Base-by-base conservation (phyloP, 306 rosid species). In the Glycine tomentella region DNA sequence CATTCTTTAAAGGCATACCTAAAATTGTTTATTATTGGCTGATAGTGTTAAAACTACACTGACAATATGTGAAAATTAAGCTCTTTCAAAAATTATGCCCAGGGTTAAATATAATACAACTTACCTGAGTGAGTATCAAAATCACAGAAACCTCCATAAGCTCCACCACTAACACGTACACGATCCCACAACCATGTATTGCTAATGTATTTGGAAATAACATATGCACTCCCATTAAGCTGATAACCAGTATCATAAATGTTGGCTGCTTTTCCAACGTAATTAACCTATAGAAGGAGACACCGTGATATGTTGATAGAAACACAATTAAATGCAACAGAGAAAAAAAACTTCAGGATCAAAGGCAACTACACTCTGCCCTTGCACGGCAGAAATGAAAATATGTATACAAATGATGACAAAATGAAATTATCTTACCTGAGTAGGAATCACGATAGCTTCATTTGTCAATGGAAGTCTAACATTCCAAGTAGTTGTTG, bases 131-230 rank as follows among this genome's bases (percentile, higher is more conserved):
- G 98, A 85, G 92, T 85, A 90, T 95, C 99, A 72, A 95, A 95
- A 84, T 95, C 96, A 72, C 98, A 93, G 83, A 95, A 95, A 45
- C 99, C 98, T 79, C 99, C 99, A 69, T 95, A 95, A 70, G 99
- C 99, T 69, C 99, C 99, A 53, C 99, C 99, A 67, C 98, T 93
- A 64, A 95, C 99, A 76, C 99, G 87, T 44, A 95, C 97, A 70
- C 97, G 99, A 74, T 95, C 99, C 99, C 99, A 93, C 84, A 95
- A 83, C 99, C 99, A 93, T 48, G 99, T 89, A 85, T 93, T 93
- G 82, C 97, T 84, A 55, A 95, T 92, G 90, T 88, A 74, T 84
- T 95, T 95, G 25, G 97, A 89, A 85, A 95, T 90, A 74, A 95
- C 99, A 89, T 95, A 87, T 6, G 98, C 96, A 84, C 98, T 95